phyloP scores from a whole-genome alignment of 2,329 filamentous ascomycete genomes.

The Fusarium verticillioides region DNA sequence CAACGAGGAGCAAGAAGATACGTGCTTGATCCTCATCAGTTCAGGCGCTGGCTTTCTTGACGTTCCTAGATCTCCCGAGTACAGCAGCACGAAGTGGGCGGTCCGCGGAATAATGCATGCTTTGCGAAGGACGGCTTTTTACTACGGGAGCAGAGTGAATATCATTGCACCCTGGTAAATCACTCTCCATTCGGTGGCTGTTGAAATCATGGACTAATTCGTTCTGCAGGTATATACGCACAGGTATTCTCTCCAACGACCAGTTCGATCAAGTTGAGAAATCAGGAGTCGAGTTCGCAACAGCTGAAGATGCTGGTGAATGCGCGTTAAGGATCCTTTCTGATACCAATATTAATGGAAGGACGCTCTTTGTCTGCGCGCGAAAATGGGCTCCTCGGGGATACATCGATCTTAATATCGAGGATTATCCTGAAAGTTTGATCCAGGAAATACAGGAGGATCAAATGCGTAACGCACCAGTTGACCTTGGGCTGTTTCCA shows the following conservation, averaged over 20 bases:
- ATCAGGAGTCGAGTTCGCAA: not conserved
- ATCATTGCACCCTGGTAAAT: not conserved
- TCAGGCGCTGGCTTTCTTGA: not conserved
- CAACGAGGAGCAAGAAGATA: not conserved
- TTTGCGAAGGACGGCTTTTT: not conserved
- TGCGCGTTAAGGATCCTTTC: not conserved
- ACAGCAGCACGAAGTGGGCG: slow-evolving; percentile 13
- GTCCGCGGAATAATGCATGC: slow-evolving; percentile 13
- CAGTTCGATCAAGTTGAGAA: not conserved
- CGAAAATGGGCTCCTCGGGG: slow-evolving; percentile 3
- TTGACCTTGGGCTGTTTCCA: not conserved
- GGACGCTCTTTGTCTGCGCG: not conserved
- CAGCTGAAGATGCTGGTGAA: not conserved
- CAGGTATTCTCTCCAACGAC: not conserved
- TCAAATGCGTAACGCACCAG: not conserved
- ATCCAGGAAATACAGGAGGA: slow-evolving; percentile 3
- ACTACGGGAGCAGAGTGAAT: slow-evolving; percentile 1
- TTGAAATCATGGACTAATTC: no score
- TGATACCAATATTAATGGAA: not conserved
- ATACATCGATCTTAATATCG: not conserved
- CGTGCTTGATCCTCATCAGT: not conserved
- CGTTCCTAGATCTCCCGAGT: not conserved
- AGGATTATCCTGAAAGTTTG: not conserved
- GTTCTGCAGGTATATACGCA: not conserved
- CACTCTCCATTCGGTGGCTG: no score